Conservation (phyloP, 2,329 filamentous ascomycete genomes). For the Teratosphaeria pseudoeucalypti region DNA sequence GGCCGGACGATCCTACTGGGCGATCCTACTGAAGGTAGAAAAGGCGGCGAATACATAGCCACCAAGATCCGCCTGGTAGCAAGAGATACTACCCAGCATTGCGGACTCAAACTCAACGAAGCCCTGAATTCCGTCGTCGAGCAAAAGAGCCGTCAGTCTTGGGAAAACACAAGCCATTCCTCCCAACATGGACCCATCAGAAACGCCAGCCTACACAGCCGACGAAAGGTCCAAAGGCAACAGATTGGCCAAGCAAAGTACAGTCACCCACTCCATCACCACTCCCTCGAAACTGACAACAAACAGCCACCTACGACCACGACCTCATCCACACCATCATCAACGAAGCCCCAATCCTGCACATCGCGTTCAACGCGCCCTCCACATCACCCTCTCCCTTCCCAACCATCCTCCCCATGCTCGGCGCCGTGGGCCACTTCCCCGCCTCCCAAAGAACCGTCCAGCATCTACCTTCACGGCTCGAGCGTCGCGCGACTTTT, state of each 20-base stretch:
- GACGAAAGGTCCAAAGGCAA: slow-evolving; percentile 22
- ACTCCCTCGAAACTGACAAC: not conserved
- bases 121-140: not conserved
- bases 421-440: slow-evolving; percentile 71
- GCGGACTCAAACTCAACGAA: too few relatives aligned
- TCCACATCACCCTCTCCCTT: slow-evolving; percentile 44
- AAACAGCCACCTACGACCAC: slow-evolving; percentile 58
- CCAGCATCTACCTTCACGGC: slow-evolving; percentile 70
- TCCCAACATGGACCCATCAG: not conserved
- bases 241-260: slow-evolving; percentile 19
- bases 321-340: slow-evolving; percentile 65
- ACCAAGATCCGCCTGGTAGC: too few relatives aligned
- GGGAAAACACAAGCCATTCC: not conserved
- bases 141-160: not conserved
- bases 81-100: too few relatives aligned
- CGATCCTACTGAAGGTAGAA: too few relatives aligned
- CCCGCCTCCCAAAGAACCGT: slow-evolving; percentile 48
- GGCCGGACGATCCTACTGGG: too few relatives aligned
- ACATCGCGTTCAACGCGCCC: slow-evolving; percentile 64
- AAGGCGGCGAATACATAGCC: too few relatives aligned
- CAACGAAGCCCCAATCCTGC: slow-evolving; percentile 62
- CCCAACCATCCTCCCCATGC: slow-evolving; percentile 72
- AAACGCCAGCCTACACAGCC: slow-evolving; percentile 14
- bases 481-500: slow-evolving; percentile 73
- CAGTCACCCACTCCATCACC: not conserved